These are phyloP conservation scores for Aurantiochytrium sp. DNA, from an alignment of 108 stramenopile species.

Conservation along the genomic window DNA sequence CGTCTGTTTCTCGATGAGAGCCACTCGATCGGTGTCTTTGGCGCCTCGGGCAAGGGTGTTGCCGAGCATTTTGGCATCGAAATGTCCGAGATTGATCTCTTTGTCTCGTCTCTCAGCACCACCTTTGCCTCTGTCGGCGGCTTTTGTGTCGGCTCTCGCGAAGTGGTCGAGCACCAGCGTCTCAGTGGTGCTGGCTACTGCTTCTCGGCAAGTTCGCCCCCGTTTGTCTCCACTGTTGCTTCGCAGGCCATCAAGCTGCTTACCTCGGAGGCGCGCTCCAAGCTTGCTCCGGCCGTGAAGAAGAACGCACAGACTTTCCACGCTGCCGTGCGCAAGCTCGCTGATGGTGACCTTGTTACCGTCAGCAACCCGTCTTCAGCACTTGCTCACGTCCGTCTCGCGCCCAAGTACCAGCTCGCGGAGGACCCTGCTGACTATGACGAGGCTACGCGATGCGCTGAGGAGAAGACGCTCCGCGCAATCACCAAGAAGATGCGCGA, in stretches of 20 bases:
- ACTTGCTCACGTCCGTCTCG: neutral
- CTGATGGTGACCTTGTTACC: neutral
- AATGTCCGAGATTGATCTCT: conserved; percentile 67
- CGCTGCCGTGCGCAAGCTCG: neutral
- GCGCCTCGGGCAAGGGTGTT: conserved; percentile 71
- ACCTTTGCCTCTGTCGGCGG: conserved; percentile 87
- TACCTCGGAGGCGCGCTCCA: neutral
- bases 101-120: conserved; percentile 82
- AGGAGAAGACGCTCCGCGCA: neutral
- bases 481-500: neutral
- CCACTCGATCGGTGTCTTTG: conserved; percentile 80
- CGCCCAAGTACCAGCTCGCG: conserved; percentile 17
- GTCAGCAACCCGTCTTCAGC: neutral
- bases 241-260: conserved; percentile 46
- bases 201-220: conserved; percentile 91
- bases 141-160: conserved; percentile 83
- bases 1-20: conserved; percentile 92
- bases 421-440: neutral
- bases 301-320: neutral
- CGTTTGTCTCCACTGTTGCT: conserved; percentile 80
- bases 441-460: neutral
- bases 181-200: conserved; percentile 94
- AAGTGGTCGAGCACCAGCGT: conserved; percentile 95
- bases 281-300: neutral
- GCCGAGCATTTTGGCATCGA: conserved; percentile 33